These are phyloP conservation scores for Magnolia officinalis DNA, from an alignment of 164 flowering plant species.

Conservation along the genomic window DNA sequence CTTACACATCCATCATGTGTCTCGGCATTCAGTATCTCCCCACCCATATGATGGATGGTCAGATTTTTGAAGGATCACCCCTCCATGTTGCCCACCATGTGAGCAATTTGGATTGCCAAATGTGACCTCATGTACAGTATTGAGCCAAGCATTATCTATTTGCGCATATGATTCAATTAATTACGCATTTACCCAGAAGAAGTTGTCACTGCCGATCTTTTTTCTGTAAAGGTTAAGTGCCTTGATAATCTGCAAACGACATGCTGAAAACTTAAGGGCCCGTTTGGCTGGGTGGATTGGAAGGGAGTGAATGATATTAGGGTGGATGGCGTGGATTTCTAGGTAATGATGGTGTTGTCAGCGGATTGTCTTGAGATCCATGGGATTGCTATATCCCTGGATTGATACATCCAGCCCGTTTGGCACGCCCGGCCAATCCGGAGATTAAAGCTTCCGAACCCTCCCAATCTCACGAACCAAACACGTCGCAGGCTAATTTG, in stretches of 20 bases:
- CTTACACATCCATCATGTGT: background rate
- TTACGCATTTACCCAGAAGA: constrained; percentile 65
- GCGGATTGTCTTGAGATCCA: no score
- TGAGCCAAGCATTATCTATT: background rate
- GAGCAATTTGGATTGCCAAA: no score
- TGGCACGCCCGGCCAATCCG: no score
- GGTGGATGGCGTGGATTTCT: no score
- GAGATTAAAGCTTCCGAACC: no score
- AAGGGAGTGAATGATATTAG: no score
- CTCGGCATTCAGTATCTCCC: background rate
- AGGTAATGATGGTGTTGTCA: no score
- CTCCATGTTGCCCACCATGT: background rate
- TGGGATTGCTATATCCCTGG: no score
- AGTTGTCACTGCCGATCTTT: constrained; percentile 73
- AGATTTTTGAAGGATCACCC: background rate
- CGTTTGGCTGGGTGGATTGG: no score
- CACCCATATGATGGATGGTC: background rate
- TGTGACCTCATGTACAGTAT: background rate
- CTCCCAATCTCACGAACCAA: no score
- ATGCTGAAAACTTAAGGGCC: background rate
- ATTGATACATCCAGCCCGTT: no score
- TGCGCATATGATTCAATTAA: background rate
- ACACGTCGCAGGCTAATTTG: no score
- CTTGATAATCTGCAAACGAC: constrained; percentile 68
- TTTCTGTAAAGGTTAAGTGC: constrained; percentile 88